Percentiles rank a stretch among this genome's conserved stretches.
phyloP scores from a whole-genome alignment of 1,139 yeast genomes.

The Nakaseomyces glabratus region DNA sequence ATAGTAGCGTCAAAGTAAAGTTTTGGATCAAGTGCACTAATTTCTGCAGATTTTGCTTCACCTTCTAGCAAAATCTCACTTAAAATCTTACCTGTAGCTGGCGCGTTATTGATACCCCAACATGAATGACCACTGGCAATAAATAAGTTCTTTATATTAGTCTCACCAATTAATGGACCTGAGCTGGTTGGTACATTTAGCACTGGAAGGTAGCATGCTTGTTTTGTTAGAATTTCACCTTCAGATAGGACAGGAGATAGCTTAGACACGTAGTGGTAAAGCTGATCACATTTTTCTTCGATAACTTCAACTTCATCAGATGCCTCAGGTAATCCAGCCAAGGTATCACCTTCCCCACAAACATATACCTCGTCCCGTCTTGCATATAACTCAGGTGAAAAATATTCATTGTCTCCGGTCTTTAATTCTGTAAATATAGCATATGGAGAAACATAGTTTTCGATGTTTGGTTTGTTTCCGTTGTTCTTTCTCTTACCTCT shows the following conservation, averaged over 20 bases:
- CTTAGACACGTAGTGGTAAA: slow-evolving; percentile 74
- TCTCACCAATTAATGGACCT: slow-evolving; percentile 91
- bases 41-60: slow-evolving; percentile 66
- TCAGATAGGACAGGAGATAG: slow-evolving; percentile 60
- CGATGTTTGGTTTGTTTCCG: slow-evolving; percentile 6
- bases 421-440: slow-evolving; percentile 90
- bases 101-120: slow-evolving; percentile 98
- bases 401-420: slow-evolving; percentile 53
- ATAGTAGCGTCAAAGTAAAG: slow-evolving; percentile 64
- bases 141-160: slow-evolving; percentile 69
- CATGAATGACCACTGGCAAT: slow-evolving; percentile 93
- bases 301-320: slow-evolving; percentile 91
- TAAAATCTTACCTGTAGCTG: slow-evolving; percentile 89
- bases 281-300: slow-evolving; percentile 76
- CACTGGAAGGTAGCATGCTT: slow-evolving; percentile 94
- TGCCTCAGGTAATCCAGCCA: slow-evolving; percentile 85
- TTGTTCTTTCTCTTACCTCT: slow-evolving; percentile 4
- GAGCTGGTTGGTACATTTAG: slow-evolving; percentile 84
- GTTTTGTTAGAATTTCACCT: slow-evolving; percentile 74
- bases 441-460: slow-evolving; percentile 66
- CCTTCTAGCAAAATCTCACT: slow-evolving; percentile 85
- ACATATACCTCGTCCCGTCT: slow-evolving; percentile 93
- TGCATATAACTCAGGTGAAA: slow-evolving; percentile 90
- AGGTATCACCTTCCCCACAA: slow-evolving; percentile 94
- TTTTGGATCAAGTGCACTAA: slow-evolving; percentile 75